These are phyloP conservation scores for Pistacia vera DNA, from an alignment of 345 rosid genomes.

Conservation along the genomic window DNA sequence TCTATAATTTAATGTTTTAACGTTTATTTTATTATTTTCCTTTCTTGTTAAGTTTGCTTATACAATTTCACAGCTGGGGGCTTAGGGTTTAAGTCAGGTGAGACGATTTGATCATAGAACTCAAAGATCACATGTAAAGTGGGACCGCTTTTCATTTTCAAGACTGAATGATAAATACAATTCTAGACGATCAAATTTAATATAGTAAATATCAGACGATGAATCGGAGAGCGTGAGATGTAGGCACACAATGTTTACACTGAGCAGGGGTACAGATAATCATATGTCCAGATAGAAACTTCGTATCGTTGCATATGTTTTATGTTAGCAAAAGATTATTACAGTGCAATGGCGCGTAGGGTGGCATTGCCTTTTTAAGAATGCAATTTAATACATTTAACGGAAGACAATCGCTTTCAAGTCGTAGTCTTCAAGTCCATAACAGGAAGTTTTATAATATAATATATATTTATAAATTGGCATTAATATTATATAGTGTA, in stretches of 20 bases:
- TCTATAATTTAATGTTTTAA: conserved; percentile 33
- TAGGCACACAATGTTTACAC: not conserved
- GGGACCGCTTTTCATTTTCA: conserved; percentile 24
- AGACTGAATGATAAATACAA: no score
- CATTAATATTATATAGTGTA: no score
- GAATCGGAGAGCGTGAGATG: no score
- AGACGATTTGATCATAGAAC: conserved; percentile 13
- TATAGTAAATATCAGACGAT: no score
- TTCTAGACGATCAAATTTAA: no score
- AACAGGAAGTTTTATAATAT: conserved; percentile 5
- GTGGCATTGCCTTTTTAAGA: not conserved
- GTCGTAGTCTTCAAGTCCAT: conserved; percentile 34
- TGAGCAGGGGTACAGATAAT: not conserved
- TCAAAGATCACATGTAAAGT: conserved; percentile 22
- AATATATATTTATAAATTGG: no score
- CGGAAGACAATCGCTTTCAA: conserved; percentile 48
- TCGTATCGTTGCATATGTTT: not conserved
- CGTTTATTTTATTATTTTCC: not conserved
- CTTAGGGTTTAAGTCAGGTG: conserved; percentile 17
- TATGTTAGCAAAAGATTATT: not conserved
- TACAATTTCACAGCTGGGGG: conserved; percentile 30
- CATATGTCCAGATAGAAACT: not conserved
- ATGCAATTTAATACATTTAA: conserved; percentile 11
- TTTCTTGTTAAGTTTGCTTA: conserved; percentile 3
- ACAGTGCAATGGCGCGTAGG: conserved; percentile 22